Evolutionary conservation across 352 stramenopile genomes (phyloP).

Genomic region (Globisporangium cederbergense): DNA sequence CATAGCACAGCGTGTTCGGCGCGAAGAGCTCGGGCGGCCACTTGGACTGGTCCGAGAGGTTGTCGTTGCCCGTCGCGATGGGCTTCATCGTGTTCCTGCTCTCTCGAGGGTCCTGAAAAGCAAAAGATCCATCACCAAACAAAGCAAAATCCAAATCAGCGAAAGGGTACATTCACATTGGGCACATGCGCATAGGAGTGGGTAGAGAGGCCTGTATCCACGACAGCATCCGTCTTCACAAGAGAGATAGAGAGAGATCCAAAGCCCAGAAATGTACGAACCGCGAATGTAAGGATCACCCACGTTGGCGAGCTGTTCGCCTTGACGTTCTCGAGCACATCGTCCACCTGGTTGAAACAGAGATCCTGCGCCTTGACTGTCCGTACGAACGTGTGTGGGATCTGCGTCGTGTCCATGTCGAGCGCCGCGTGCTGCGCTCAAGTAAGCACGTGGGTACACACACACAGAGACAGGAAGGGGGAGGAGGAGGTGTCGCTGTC

Average conservation of each 20-base stretch:
- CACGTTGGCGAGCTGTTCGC: constrained; percentile 60
- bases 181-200: background rate
- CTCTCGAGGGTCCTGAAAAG: constrained; percentile 58
- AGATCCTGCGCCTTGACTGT: constrained; percentile 80
- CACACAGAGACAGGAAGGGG: background rate
- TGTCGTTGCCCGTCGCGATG: constrained; percentile 58
- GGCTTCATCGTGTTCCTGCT: constrained; percentile 81
- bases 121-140: background rate
- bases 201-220: background rate
- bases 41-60: constrained; percentile 62
- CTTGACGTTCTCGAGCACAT: constrained; percentile 65
- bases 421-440: background rate
- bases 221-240: background rate
- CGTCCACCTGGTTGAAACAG: constrained; percentile 74
- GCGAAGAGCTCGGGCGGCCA: constrained; percentile 81
- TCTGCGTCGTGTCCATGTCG: constrained; percentile 39
- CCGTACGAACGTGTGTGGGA: constrained; percentile 80
- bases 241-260: background rate
- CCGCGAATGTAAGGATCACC: constrained; percentile 74
- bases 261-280: constrained; percentile 25
- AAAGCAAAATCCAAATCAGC: background rate
- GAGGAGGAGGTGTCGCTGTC: background rate
- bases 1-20: constrained; percentile 78
- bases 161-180: constrained; percentile 1
- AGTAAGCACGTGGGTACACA: background rate